Base-by-base conservation (phyloP, 1,284 basidiomycete species). In the Moesziomyces aphidis region DNA sequence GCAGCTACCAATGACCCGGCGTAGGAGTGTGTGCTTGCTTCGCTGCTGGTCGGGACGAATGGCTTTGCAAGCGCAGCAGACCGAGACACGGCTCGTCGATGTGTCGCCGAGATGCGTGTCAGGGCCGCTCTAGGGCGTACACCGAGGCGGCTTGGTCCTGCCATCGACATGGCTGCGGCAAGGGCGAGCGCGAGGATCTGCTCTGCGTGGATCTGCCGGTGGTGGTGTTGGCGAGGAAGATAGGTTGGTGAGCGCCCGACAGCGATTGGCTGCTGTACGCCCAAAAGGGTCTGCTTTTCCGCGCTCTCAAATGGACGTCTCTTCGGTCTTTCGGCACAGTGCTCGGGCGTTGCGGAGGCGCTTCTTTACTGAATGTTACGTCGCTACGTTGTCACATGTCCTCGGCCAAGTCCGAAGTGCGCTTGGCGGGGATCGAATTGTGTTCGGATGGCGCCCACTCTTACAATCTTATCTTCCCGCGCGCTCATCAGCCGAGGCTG, bases 71-170 rank as follows among this genome's bases (percentile, higher is more conserved):
- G 22, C 0, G 34, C 28, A 19, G 46, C 43, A 1, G 56, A 52
- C 50, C 53, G 46, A 8, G 61, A 60, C 22, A 60, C 36, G 49
- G 50, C 42, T 21, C 67, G 56, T 44, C 34, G 28, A 2, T 55
- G 53, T 44, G 42, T 10, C 19, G 36, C 21, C 8, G 55, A 42
- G 19, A 24, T 15, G 13, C 13, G 26, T 2, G 42, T 43, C 21
- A 21, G n/a, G 13, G 39, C 17, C 46, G 50, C 44, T 7, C 52
- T 19, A 43, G 22, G 6, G 42, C 47, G 3, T 19, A 54, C 10
- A 53, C 39, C 43, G 22, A 70, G 53, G 42, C 57, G 55, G 47
- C 67, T 70, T 4, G 67, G 61, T 1, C 61, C 61, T n/a, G 61
- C 61, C 43, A 70, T 42, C 39, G 56, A 19, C 57, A 64, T 70